These are phyloP conservation scores for Debaryomyces fabryi DNA, from an alignment of 1,139 yeast genomes.

Conservation along the genomic window DNA sequence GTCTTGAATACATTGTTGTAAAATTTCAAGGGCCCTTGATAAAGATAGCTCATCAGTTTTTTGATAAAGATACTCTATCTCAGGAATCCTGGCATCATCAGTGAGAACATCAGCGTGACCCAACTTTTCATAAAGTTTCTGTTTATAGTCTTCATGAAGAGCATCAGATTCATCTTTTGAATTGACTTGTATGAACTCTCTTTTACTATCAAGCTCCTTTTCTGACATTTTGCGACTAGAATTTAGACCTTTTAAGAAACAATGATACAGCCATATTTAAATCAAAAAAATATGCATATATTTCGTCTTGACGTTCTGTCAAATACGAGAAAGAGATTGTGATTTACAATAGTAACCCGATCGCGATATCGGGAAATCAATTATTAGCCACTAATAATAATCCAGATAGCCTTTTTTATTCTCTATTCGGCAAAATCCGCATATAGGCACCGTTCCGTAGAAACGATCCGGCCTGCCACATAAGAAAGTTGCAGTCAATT, in stretches of 20 bases:
- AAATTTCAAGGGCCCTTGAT: conserved; percentile 16
- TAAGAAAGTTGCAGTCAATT: background rate
- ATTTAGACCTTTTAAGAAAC: background rate
- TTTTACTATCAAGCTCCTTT: background rate
- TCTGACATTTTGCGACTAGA: background rate
- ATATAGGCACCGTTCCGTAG: background rate
- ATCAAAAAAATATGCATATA: background rate
- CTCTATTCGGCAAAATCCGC: background rate
- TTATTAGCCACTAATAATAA: background rate
- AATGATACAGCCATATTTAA: background rate
- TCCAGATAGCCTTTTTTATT: background rate
- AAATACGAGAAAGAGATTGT: background rate
- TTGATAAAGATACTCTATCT: background rate
- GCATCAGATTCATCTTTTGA: background rate
- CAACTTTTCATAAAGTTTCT: background rate
- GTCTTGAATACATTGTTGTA: conserved; percentile 20
- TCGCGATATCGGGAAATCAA: background rate
- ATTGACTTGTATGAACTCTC: background rate
- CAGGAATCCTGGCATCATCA: background rate
- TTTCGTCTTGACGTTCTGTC: background rate
- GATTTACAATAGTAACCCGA: background rate
- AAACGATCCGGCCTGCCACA: background rate
- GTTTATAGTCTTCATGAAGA: background rate
- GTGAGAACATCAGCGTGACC: background rate
- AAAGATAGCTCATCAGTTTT: background rate